Evolutionary conservation across 2,329 filamentous ascomycete species (phyloP).

Genomic region (Periconia sp.): DNA sequence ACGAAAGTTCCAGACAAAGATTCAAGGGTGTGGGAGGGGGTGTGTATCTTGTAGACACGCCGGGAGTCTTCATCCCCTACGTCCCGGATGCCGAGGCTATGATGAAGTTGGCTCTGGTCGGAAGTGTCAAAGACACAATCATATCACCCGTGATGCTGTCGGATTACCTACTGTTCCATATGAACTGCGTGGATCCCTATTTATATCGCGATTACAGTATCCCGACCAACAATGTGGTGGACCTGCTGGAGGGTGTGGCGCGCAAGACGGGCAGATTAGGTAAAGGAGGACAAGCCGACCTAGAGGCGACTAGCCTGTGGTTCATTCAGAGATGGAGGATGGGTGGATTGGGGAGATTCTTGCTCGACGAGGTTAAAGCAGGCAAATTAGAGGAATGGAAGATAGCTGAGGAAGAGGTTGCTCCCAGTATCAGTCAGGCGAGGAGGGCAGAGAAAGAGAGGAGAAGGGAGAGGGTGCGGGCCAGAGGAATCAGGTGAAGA

Average conservation of each 20-base stretch:
- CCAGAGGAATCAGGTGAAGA: neutral
- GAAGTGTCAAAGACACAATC: constrained; percentile 86
- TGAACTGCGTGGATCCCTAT: constrained; percentile 68
- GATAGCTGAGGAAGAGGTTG: constrained; percentile 48
- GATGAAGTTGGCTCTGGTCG: constrained; percentile 91
- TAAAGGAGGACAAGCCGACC: constrained; percentile 70
- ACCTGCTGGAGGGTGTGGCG: constrained; percentile 72
- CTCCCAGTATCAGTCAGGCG: constrained; percentile 68
- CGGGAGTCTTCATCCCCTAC: constrained; percentile 93
- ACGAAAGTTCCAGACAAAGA: constrained; percentile 23
- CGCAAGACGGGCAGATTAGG: constrained; percentile 72
- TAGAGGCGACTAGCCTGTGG: constrained; percentile 75
- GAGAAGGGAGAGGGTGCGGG: constrained; percentile 25
- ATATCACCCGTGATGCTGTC: constrained; percentile 76
- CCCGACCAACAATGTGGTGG: constrained; percentile 83
- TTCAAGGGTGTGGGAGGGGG: constrained; percentile 49
- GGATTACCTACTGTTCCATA: constrained; percentile 84
- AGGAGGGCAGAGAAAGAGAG: constrained; percentile 65
- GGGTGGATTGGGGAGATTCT: constrained; percentile 73
- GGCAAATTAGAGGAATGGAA: constrained; percentile 59
- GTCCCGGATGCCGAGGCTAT: constrained; percentile 82
- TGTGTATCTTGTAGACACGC: constrained; percentile 87
- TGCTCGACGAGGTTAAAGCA: constrained; percentile 74
- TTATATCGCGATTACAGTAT: constrained; percentile 67
- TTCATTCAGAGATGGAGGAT: constrained; percentile 80